Evolutionary conservation across 1,139 yeast species (phyloP).

Genomic region (Entelexis paramagnoliae): DNA sequence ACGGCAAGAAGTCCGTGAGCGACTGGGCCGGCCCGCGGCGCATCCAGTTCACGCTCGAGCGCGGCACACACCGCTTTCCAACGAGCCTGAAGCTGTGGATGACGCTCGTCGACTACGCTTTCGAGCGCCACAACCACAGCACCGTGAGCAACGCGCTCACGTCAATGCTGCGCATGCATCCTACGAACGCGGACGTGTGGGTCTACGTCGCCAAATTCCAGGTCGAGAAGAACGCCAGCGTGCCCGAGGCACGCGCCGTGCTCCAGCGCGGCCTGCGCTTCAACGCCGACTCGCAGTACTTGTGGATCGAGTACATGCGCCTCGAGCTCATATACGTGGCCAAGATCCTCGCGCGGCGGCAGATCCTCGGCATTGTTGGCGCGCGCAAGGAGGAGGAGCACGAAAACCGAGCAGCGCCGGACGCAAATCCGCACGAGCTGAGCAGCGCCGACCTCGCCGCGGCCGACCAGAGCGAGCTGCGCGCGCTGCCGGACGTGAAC

Average conservation of each 20-base stretch:
- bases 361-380: slow-evolving; percentile 55
- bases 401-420: slow-evolving; percentile 21
- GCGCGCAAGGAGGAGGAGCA: slow-evolving; percentile 28
- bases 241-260: slow-evolving; percentile 76
- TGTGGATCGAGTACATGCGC: slow-evolving; percentile 82
- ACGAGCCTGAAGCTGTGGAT: slow-evolving; percentile 72
- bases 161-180: slow-evolving; percentile 71
- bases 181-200: slow-evolving; percentile 88
- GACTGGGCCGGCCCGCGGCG: slow-evolving; percentile 86
- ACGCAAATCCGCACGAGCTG: slow-evolving; percentile 16
- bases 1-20: slow-evolving; percentile 41
- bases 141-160: slow-evolving; percentile 76
- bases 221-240: slow-evolving; percentile 76
- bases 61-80: slow-evolving; percentile 75
- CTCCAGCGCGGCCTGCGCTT: slow-evolving; percentile 80
- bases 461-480: slow-evolving; percentile 51
- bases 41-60: slow-evolving; percentile 68
- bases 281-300: slow-evolving; percentile 57
- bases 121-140: slow-evolving; percentile 61
- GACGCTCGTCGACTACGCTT: slow-evolving; percentile 62
- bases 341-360: slow-evolving; percentile 71
- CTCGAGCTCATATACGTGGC: slow-evolving; percentile 81
- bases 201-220: slow-evolving; percentile 91
- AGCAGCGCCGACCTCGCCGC: slow-evolving; percentile 30
- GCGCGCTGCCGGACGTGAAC: slow-evolving; percentile 76